Evolutionary conservation across 2,329 filamentous ascomycete genomes (phyloP), one percentile per base, ranked within the genome.

Genomic region (Stenocarpella maydis): DNA sequence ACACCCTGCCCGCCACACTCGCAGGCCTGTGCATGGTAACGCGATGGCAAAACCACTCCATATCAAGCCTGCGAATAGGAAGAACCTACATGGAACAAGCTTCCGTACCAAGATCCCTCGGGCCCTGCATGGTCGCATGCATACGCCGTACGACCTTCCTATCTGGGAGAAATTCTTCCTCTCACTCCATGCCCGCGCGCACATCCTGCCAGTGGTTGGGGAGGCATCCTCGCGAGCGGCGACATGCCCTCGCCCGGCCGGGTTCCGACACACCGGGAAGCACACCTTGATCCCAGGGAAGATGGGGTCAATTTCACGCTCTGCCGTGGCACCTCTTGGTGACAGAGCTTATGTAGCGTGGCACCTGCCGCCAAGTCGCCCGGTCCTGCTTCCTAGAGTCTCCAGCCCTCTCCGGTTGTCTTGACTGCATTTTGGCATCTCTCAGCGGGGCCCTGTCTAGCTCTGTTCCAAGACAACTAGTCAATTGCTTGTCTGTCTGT

Each of bases 301-400:
- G 26, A 41, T 4, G 55, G 55, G 55, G 55, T 34, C 55, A 47
- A 34, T 24, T 45, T 34, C n/a, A 15, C 8, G 15, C 34, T 55
- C 15, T 43, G 63, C 39, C 26, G 26, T 54, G 37, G 21, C 14
- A 26, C 31, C 5, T 34, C 24, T 21, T 54, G n/a, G 63, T 34
- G 37, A 5, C 34, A 47, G 47, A 47, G 15, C 50, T 54, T 66
- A 54, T 54, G 63, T 66, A 66, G 63, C 14, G 31, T n/a, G 37
- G 34, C 63, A 47, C 3, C 28, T 39, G 4, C 26, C 26, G 26
- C 50, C 63, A 66, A 45, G 50, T 66, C 50, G 41, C 39, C 12
- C 26, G 5, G 26, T 19, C 28, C 41, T 26, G 8, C 24, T 24
- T 45, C 14, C 49, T 24, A 26, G 41, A 61, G 6, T 34, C 55